These are phyloP conservation scores for Prillingera fragicola DNA, from an alignment of 1,284 basidiomycete genomes.

Conservation along the genomic window DNA sequence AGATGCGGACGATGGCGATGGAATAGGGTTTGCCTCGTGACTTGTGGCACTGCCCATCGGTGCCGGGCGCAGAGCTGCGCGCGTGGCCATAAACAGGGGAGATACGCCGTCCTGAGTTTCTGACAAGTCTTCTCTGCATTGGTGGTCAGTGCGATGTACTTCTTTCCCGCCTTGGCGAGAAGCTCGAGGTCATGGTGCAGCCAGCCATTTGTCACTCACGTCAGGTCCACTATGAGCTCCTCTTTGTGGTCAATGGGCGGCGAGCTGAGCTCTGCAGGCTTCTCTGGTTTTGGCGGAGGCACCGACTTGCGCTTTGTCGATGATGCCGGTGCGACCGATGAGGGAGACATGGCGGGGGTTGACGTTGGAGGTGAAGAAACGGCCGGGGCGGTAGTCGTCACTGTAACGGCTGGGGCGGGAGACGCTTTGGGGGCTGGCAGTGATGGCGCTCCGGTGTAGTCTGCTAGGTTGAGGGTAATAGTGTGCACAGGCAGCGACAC, in stretches of 20 bases:
- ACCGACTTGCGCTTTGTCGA: constrained; percentile 8
- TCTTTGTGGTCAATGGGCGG: not conserved
- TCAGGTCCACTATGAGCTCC: too few relatives aligned
- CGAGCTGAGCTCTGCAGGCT: constrained; percentile 3
- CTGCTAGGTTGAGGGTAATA: constrained; percentile 41
- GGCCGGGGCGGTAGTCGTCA: constrained; percentile 8
- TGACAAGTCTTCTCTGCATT: not conserved
- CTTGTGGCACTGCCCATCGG: constrained; percentile 21
- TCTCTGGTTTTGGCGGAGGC: constrained; percentile 2
- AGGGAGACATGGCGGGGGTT: not conserved
- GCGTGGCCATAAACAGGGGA: constrained; percentile 22
- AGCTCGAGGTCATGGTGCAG: not conserved
- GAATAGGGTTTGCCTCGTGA: constrained; percentile 12
- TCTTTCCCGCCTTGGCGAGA: not conserved
- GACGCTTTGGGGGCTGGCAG: constrained; percentile 5
- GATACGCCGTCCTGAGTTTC: constrained; percentile 18
- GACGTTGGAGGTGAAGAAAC: not conserved
- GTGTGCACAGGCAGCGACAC: constrained; percentile 29
- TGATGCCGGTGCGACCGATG: not conserved
- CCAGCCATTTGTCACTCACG: too few relatives aligned
- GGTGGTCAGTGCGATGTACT: not conserved
- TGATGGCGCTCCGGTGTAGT: constrained; percentile 30
- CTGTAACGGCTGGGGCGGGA: constrained; percentile 1
- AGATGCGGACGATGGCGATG: constrained; percentile 7
- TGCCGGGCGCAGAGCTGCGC: constrained; percentile 28